A percentile compares a stretch with the other conserved stretches of the same genome.
Conservation (phyloP, 2,329 filamentous ascomycete genomes). For the Penicillium frequentans region DNA sequence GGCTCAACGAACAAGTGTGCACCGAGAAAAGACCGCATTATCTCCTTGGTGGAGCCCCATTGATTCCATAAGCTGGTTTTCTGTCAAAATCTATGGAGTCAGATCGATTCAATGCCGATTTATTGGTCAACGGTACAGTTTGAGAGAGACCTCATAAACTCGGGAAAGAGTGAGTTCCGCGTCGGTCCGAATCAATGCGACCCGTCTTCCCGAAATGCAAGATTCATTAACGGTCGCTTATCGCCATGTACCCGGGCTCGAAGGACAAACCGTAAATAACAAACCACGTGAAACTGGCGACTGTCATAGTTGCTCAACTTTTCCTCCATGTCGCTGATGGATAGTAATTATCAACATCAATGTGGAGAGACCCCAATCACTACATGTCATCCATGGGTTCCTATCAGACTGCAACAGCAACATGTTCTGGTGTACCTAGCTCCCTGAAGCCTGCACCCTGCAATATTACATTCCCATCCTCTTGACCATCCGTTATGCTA, state of each 20-base stretch:
- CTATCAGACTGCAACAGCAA: not conserved
- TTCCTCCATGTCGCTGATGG: not conserved
- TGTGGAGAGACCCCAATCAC: not conserved
- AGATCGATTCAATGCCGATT: not conserved
- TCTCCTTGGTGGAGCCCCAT: conserved; percentile 1
- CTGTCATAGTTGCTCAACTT: not conserved
- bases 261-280: not conserved
- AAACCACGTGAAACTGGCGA: not conserved
- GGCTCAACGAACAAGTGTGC: not conserved
- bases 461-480: not conserved
- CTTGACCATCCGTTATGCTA: not conserved
- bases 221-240: not conserved
- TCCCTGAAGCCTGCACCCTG: not conserved
- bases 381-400: not conserved
- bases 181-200: not conserved
- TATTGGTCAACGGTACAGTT: not conserved
- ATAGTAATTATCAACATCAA: not conserved
- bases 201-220: not conserved
- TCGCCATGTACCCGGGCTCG: not conserved
- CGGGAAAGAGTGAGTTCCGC: not conserved
- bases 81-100: not conserved
- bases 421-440: not conserved
- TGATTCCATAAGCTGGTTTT: not conserved
- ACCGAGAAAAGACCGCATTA: conserved; percentile 18
- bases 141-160: not conserved